Evolutionary conservation across 2,329 filamentous ascomycete genomes (phyloP), one percentile per base, ranked within the genome.

Genomic region (Colletotrichum camelliae): DNA sequence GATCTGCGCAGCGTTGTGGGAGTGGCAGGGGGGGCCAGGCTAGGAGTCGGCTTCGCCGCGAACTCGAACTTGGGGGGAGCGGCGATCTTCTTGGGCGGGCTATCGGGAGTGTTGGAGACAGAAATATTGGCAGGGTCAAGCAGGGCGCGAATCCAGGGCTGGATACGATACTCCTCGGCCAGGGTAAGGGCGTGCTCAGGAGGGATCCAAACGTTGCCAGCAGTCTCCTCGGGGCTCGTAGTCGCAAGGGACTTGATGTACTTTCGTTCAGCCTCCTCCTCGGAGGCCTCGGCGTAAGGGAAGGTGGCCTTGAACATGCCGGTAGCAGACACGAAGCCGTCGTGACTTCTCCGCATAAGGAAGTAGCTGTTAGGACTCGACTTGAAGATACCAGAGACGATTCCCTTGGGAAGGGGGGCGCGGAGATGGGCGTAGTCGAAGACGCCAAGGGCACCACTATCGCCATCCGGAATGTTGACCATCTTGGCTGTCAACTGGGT

Each of bases 361-460:
- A 98, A 99, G 86, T 99, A 99, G 79, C 95, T 97, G 83, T 95
- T 95, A 7, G 97, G 96, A 83, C 93, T 93, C 75, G 93, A 93
- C 81, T 95, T 94, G 88, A 98, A 98, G 81, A 99, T 97, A 82
- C 97, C 97, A 7, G 96, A 98, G 33, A 93, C 92, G 79, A 98
- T 93, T 78, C 97, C 96, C 85, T 96, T 97, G 66, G 97, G 97
- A 62, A 99, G 88, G 16, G 97, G 96, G 76, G 96, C 96, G 82
- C 96, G 94, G 66, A 99, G 90, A 84, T 99, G 97, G 78, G 96
- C 96, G 85, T 99, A 99, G 85, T 98, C 97, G 83, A 99, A 98
- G 62, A 93, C 92, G 67, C 95, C 95, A 76, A 97, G 88, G 79
- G 94, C 93, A 79, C 93, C 90, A 62, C 92, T 89, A 83, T 95